Evolutionary conservation across 2,329 filamentous ascomycete genomes (phyloP).

Genomic region (Pseudogymnoascus sp.): DNA sequence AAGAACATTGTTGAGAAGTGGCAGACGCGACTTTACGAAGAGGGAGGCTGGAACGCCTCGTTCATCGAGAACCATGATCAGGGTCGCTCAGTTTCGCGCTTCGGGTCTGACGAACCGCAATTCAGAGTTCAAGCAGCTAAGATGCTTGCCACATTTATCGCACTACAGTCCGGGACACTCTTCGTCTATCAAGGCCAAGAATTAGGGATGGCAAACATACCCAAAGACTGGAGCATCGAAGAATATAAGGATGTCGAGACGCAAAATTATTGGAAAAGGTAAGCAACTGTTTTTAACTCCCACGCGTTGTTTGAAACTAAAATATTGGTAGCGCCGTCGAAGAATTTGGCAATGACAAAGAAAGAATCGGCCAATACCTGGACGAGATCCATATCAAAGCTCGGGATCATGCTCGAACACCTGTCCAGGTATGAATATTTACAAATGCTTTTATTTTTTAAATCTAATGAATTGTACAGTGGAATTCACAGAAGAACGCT

Average conservation of each 20-base stretch:
- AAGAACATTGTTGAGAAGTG: slow-evolving; percentile 41
- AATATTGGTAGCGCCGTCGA: slow-evolving; percentile 26
- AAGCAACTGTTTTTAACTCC: slow-evolving; percentile 18
- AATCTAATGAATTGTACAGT: slow-evolving; percentile 38
- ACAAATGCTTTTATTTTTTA: neutral
- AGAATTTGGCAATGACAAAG: slow-evolving; percentile 30
- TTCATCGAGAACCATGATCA: slow-evolving; percentile 53
- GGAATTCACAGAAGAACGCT: slow-evolving; percentile 49
- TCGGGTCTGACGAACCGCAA: slow-evolving; percentile 34
- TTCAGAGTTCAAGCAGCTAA: slow-evolving; percentile 39
- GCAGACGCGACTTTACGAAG: slow-evolving; percentile 42
- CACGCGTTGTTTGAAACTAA: slow-evolving; percentile 16
- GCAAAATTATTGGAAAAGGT: slow-evolving; percentile 39
- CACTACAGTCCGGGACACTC: slow-evolving; percentile 43
- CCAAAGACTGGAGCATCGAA: slow-evolving; percentile 47
- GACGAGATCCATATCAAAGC: slow-evolving; percentile 49
- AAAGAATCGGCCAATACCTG: slow-evolving; percentile 33
- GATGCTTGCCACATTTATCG: slow-evolving; percentile 44
- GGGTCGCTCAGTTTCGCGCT: slow-evolving; percentile 41
- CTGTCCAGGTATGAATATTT: slow-evolving; percentile 36
- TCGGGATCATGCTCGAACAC: slow-evolving; percentile 61
- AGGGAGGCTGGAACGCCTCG: slow-evolving; percentile 47
- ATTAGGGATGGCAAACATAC: slow-evolving; percentile 49
- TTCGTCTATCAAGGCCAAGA: slow-evolving; percentile 56
- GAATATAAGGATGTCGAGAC: slow-evolving; percentile 62